A percentile compares a stretch with the other conserved stretches of the same genome.
These are phyloP conservation scores for Fusarium circinatum DNA, from an alignment of 2,329 filamentous ascomycete species.

Conservation along the genomic window DNA sequence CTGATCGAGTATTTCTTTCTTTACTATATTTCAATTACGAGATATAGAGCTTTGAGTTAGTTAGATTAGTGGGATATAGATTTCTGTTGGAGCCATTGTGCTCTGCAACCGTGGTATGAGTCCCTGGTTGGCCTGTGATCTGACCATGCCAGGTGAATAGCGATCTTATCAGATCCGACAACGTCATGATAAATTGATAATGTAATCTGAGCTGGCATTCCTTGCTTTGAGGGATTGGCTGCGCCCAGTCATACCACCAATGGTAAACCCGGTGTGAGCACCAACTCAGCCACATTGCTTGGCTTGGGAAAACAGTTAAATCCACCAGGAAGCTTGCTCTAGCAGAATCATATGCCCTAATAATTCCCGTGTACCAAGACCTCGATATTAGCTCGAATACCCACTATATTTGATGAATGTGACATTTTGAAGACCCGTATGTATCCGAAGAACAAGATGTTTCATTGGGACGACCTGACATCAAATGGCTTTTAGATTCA, in stretches of 20 bases:
- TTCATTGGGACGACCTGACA: not conserved
- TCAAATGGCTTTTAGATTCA: not conserved
- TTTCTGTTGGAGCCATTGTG: not conserved
- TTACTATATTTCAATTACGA: not conserved
- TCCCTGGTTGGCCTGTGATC: not conserved
- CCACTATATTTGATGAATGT: not conserved
- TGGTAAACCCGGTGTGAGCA: not conserved
- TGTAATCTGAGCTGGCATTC: not conserved
- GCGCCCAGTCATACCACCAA: not conserved
- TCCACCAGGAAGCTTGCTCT: not conserved
- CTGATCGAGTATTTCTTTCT: not conserved
- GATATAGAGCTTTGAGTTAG: not conserved
- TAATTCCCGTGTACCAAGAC: not conserved
- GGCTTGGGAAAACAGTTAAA: not conserved
- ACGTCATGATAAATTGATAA: not conserved
- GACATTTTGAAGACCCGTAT: not conserved
- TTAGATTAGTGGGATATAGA: not conserved
- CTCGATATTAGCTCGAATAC: not conserved
- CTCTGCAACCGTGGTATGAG: not conserved
- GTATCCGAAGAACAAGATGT: not conserved
- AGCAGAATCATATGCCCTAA: not conserved
- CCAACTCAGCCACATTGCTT: not conserved
- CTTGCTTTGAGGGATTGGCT: not conserved
- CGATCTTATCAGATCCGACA: not conserved
- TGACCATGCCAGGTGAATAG: not conserved